phyloP scores from a whole-genome alignment of 192 early-diverging fungal species.

The Jimgerdemannia flammicorona region DNA sequence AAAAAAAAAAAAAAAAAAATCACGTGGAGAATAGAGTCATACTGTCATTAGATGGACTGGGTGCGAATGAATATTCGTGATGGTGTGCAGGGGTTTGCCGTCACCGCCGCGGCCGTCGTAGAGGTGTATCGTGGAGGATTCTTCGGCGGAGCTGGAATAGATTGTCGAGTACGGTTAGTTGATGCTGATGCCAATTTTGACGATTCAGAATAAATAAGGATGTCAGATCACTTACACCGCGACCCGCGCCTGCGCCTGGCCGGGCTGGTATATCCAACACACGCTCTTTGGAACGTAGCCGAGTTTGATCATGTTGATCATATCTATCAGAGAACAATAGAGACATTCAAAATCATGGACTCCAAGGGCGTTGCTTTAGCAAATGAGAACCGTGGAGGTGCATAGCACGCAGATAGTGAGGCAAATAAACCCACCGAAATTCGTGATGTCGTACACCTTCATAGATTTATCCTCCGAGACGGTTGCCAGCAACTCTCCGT shows the following conservation, averaged over 20 bases:
- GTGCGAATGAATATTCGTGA: constrained; percentile 62
- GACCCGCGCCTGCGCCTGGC: constrained; percentile 81
- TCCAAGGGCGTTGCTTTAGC: background rate
- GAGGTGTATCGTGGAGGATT: constrained; percentile 66
- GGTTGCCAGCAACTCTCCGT: constrained; percentile 81
- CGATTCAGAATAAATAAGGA: background rate
- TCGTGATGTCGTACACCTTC: constrained; percentile 94
- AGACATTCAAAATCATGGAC: background rate
- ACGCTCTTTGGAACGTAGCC: constrained; percentile 70
- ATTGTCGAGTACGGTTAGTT: background rate
- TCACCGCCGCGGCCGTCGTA: constrained; percentile 76
- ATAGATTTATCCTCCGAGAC: constrained; percentile 77
- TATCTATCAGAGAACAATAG: constrained; percentile 55
- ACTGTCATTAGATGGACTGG: constrained; percentile 78
- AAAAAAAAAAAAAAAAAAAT: too few species aligned
- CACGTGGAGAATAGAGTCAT: background rate
- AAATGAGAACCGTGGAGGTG: too few species aligned
- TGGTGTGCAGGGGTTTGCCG: constrained; percentile 54
- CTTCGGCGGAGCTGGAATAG: constrained; percentile 66
- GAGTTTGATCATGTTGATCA: constrained; percentile 93
- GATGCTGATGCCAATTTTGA: background rate
- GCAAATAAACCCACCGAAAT: constrained; percentile 70
- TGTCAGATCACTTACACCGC: constrained; percentile 54
- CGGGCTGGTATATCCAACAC: constrained; percentile 83
- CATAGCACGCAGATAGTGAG: background rate